These are phyloP conservation scores for Kappamyces sp. DNA, from an alignment of 192 early-diverging fungal species.

Conservation along the genomic window DNA sequence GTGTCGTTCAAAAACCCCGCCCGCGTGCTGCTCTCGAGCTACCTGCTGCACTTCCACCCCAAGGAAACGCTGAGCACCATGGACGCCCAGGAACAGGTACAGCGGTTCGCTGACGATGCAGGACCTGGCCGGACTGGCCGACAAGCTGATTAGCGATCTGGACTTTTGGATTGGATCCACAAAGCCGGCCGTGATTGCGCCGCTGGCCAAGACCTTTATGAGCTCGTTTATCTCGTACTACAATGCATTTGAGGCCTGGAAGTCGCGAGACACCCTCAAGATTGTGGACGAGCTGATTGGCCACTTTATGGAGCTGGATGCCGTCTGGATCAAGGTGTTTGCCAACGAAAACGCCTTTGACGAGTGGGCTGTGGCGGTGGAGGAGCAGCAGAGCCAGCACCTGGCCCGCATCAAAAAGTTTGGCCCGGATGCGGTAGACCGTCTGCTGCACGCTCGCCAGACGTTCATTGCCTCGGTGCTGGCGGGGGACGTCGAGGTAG, in stretches of 20 bases:
- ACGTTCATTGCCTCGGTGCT: neutral
- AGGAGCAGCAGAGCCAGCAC: constrained; percentile 53
- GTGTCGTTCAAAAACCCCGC: constrained; percentile 57
- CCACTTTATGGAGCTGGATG: constrained; percentile 62
- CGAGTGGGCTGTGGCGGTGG: constrained; percentile 56
- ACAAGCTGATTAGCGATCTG: constrained; percentile 28
- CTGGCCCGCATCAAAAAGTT: constrained; percentile 37
- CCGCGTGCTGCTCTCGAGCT: constrained; percentile 65
- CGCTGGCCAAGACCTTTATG: constrained; percentile 31
- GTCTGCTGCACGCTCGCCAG: constrained; percentile 25
- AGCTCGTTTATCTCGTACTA: constrained; percentile 53
- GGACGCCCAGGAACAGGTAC: constrained; percentile 50
- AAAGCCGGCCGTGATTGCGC: constrained; percentile 3
- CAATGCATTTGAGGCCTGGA: constrained; percentile 65
- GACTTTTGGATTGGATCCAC: constrained; percentile 27
- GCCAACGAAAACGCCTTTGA: constrained; percentile 43
- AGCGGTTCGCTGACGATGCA: constrained; percentile 19
- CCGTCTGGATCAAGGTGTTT: constrained; percentile 56
- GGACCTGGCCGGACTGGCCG: constrained; percentile 26
- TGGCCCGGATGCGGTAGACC: constrained; percentile 37
- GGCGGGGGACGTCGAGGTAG: constrained; percentile 8
- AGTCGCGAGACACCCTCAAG: constrained; percentile 53
- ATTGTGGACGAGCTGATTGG: constrained; percentile 58
- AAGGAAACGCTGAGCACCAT: constrained; percentile 49
- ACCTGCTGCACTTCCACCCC: constrained; percentile 65